A percentile compares a stretch with the other conserved stretches of the same genome.
Conservation (phyloP, 225 moss, liverwort and hornwort species). For the Marchantia paleacea region DNA sequence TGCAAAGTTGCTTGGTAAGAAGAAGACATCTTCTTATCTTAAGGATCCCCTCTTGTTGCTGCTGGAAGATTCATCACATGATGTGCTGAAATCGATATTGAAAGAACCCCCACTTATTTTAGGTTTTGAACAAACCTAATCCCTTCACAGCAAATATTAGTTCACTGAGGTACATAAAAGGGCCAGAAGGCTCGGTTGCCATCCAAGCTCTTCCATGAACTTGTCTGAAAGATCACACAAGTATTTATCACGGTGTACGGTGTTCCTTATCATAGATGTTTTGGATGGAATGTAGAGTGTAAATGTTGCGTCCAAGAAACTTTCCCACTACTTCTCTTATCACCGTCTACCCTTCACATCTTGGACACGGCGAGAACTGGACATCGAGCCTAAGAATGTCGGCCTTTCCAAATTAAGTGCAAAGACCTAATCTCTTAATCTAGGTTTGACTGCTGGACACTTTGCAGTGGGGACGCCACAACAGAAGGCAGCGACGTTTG, state of each 20-base stretch:
- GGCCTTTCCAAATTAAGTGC: not conserved
- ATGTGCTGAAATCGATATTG: conserved; percentile 72
- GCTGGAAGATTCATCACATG: conserved; percentile 62
- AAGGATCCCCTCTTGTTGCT: conserved; percentile 75
- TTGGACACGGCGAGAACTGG: not conserved
- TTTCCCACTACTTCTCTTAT: not conserved
- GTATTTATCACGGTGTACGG: not conserved
- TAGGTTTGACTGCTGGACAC: conserved; percentile 46
- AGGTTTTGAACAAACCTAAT: conserved; percentile 46
- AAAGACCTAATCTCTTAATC: not conserved
- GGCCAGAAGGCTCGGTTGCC: not conserved
- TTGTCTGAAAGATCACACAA: not conserved
- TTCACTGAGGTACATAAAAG: not conserved
- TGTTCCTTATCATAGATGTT: not conserved
- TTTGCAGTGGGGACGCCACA: conserved; percentile 76
- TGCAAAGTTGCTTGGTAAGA: conserved; percentile 78
- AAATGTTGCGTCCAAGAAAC: not conserved
- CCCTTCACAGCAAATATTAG: not conserved
- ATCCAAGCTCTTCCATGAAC: not conserved
- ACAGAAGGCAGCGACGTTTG: conserved; percentile 60
- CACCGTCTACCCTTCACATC: not conserved
- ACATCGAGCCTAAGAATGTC: not conserved
- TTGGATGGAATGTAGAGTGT: not conserved
- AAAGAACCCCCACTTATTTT: conserved; percentile 61
- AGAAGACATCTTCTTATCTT: conserved; percentile 72